Percentiles rank a stretch among this genome's conserved stretches.
phyloP scores from a whole-genome alignment of 768 basidiomycete species.

The Lentinula boryana region DNA sequence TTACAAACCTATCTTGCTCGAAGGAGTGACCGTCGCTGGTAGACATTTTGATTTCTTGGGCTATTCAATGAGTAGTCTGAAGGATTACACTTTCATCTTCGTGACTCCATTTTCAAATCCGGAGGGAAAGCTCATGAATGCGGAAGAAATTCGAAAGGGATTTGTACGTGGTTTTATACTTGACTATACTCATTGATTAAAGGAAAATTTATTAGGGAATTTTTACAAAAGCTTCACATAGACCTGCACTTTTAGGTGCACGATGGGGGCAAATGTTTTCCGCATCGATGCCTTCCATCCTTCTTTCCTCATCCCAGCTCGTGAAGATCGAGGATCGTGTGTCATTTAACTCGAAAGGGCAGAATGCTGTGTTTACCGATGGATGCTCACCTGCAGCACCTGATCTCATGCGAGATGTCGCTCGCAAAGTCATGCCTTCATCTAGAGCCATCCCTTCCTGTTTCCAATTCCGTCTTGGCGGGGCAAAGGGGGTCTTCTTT shows the following conservation, averaged over 20 bases:
- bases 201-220: not conserved
- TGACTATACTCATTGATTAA: not conserved
- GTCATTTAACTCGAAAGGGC: not conserved
- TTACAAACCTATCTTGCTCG: conserved; percentile 25
- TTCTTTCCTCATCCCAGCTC: not conserved
- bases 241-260: not conserved
- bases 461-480: conserved; percentile 38
- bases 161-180: not conserved
- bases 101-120: conserved; percentile 30
- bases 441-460: conserved; percentile 27
- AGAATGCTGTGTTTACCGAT: conserved; percentile 3
- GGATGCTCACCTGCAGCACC: not conserved
- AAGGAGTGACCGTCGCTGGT: conserved; percentile 34
- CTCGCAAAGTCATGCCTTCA: not conserved
- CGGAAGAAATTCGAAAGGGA: not conserved
- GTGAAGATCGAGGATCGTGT: not conserved
- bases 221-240: not conserved
- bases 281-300: conserved; percentile 2
- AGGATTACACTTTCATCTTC: conserved; percentile 44
- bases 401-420: not conserved
- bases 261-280: conserved; percentile 8
- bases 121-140: not conserved
- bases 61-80: conserved; percentile 48
- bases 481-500: conserved; percentile 44
- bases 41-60: conserved; percentile 40